Evolutionary conservation across 805 yeast genomes (phyloP).

Genomic region (Candida loeiensis): DNA sequence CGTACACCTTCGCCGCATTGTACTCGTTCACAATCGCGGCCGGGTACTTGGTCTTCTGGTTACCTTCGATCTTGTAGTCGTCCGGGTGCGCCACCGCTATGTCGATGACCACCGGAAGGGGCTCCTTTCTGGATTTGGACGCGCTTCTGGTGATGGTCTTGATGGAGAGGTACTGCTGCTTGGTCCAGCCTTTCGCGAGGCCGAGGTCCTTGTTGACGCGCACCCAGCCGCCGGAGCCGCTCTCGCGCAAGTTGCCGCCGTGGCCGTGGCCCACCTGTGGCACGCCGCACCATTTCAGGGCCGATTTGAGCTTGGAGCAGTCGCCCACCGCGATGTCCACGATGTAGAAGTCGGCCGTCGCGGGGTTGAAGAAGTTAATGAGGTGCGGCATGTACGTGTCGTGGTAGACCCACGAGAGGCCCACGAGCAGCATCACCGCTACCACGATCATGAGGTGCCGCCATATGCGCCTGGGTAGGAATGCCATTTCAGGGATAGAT

Average conservation of each 20-base stretch:
- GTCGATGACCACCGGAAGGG: slow-evolving; percentile 33
- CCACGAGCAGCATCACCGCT: background rate
- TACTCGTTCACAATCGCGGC: slow-evolving; percentile 27
- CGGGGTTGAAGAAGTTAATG: slow-evolving; percentile 37
- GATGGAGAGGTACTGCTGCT: slow-evolving; percentile 36
- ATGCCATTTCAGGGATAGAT: background rate
- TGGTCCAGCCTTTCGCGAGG: slow-evolving; percentile 43
- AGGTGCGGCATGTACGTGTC: slow-evolving; percentile 1
- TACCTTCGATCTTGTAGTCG: slow-evolving; percentile 36
- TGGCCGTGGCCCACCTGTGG: slow-evolving; percentile 15
- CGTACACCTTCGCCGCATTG: slow-evolving; percentile 22
- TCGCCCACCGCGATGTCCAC: slow-evolving; percentile 40
- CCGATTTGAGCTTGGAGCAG: slow-evolving; percentile 26
- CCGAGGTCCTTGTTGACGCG: slow-evolving; percentile 46
- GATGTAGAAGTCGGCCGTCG: slow-evolving; percentile 29
- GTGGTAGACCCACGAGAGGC: slow-evolving; percentile 2
- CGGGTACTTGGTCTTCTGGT: slow-evolving; percentile 30
- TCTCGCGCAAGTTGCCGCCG: slow-evolving; percentile 25
- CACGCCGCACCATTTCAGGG: slow-evolving; percentile 23
- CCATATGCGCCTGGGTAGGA: background rate
- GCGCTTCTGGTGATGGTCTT: slow-evolving; percentile 16
- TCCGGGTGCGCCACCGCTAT: slow-evolving; percentile 35
- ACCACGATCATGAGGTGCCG: background rate
- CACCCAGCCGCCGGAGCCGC: slow-evolving; percentile 33
- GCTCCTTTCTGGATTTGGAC: background rate